Conservation (phyloP, 441 rosid species). For the Gossypium laxum region DNA sequence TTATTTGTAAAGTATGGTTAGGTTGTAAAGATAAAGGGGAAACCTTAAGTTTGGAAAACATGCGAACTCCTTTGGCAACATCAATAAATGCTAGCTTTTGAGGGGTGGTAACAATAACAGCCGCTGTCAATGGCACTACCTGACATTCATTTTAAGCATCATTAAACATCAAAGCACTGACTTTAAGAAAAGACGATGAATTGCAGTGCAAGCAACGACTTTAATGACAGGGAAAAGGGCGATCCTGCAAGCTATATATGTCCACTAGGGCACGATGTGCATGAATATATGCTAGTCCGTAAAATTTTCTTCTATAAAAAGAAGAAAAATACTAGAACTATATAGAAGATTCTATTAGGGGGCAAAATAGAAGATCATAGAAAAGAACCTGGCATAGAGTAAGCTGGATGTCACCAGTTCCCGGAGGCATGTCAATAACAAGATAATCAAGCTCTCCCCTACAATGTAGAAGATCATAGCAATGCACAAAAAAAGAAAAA, state of each 20-base stretch:
- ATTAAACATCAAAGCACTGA: background rate
- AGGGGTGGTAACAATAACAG: constrained; percentile 92
- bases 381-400: constrained; percentile 78
- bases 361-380: background rate
- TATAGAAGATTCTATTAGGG: background rate
- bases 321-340: background rate
- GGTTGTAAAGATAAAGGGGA: constrained; percentile 7
- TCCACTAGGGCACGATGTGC: background rate
- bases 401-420: constrained; percentile 94
- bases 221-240: no score
- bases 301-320: background rate
- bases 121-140: constrained; percentile 91
- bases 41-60: constrained; percentile 97
- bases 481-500: background rate
- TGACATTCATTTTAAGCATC: constrained; percentile 26
- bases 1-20: background rate
- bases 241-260: background rate
- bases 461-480: constrained; percentile 8
- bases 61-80: constrained; percentile 93
- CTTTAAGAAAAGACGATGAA: background rate
- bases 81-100: constrained; percentile 90
- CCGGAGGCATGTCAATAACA: constrained; percentile 96
- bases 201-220: background rate
- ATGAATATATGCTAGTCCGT: background rate
- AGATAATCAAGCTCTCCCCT: constrained; percentile 99